Percentiles rank a stretch among this genome's conserved stretches.
Conservation (phyloP, 179 eudicot species). For the Carnegiea gigantea region DNA sequence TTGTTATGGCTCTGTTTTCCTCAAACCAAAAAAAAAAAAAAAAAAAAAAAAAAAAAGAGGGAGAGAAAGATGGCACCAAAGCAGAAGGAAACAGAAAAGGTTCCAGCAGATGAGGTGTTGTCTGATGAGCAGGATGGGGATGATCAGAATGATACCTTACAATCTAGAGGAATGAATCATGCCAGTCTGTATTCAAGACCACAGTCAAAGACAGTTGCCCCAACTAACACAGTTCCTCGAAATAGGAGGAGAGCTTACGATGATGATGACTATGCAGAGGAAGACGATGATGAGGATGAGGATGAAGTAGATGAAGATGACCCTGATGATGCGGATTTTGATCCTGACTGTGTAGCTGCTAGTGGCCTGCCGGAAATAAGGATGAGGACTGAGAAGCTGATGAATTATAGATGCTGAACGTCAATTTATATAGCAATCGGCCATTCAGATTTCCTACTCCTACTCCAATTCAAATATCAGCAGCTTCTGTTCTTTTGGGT, state of each 20-base stretch:
- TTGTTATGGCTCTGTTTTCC: too few species aligned
- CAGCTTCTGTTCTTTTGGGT: too few species aligned
- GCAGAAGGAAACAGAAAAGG: constrained; percentile 48
- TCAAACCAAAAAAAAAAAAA: too few species aligned
- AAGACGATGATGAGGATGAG: constrained; percentile 57
- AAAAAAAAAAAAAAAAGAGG: too few species aligned
- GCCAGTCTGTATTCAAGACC: constrained; percentile 41
- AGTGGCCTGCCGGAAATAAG: constrained; percentile 48
- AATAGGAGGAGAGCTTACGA: constrained; percentile 45
- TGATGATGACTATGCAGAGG: constrained; percentile 52
- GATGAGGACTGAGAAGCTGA: too few species aligned
- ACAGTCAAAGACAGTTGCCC: constrained; percentile 39
- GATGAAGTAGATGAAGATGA: constrained; percentile 78
- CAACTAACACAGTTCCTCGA: constrained; percentile 33
- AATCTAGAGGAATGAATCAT: constrained; percentile 39
- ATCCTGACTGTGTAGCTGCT: constrained; percentile 66
- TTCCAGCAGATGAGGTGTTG: constrained; percentile 85
- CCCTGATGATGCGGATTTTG: constrained; percentile 93
- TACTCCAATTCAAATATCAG: too few species aligned
- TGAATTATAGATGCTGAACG: too few species aligned
- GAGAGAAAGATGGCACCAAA: too few species aligned
- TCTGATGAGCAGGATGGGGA: constrained; percentile 96
- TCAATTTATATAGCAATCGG: too few species aligned
- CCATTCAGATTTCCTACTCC: too few species aligned
- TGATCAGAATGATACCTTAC: constrained; percentile 67